Evolutionary conservation across 768 basidiomycete genomes (phyloP).

Genomic region (Trametopsis cervina): DNA sequence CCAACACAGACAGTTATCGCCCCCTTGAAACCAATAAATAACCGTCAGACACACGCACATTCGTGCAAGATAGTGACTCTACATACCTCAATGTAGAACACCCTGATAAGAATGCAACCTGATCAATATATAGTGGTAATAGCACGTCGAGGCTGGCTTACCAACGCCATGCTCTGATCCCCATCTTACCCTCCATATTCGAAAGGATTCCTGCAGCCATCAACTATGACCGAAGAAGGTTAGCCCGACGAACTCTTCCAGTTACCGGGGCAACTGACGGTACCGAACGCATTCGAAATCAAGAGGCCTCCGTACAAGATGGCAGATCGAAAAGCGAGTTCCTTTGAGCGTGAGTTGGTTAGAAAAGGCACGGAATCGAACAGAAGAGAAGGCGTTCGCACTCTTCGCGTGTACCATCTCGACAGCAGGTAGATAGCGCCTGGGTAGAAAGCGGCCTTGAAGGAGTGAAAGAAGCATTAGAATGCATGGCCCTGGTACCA

Average conservation of each 20-base stretch:
- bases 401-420: slow-evolving; percentile 32
- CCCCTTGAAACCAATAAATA: slow-evolving; percentile 33
- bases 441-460: slow-evolving; percentile 57
- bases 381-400: slow-evolving; percentile 5
- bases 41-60: background rate
- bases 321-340: slow-evolving; percentile 59
- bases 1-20: slow-evolving; percentile 56
- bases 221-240: slow-evolving; percentile 30
- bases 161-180: slow-evolving; percentile 70
- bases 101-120: slow-evolving; percentile 28
- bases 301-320: slow-evolving; percentile 53
- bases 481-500: background rate
- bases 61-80: background rate
- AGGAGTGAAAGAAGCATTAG: background rate
- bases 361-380: too few species aligned
- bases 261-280: slow-evolving; percentile 31
- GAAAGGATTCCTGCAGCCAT: slow-evolving; percentile 72
- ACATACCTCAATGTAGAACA: slow-evolving; percentile 63
- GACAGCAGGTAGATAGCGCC: slow-evolving; percentile 38
- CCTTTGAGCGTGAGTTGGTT: slow-evolving; percentile 28
- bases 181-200: slow-evolving; percentile 60
- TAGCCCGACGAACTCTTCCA: background rate
- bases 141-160: slow-evolving; percentile 20
- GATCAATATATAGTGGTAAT: background rate
- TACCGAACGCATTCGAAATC: slow-evolving; percentile 62